These are phyloP conservation scores for Gynochthodes officinalis DNA, from an alignment of 257 asterid genomes.

Conservation along the genomic window DNA sequence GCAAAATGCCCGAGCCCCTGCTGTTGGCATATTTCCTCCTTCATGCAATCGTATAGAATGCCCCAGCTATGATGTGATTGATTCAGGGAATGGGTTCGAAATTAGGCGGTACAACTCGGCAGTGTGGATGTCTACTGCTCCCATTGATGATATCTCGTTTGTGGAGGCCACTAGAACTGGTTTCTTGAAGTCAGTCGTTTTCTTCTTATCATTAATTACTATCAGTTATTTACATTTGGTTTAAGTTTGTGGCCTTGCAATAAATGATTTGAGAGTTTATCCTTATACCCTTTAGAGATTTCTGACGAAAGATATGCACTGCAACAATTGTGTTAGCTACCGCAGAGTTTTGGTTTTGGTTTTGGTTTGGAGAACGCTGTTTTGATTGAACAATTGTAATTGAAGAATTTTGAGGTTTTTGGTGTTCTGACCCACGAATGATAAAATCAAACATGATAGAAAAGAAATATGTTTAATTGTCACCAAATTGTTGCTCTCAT, in stretches of 20 bases:
- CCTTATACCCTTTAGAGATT: background rate
- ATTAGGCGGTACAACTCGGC: slow-evolving; percentile 78
- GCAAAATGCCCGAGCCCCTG: slow-evolving; percentile 5
- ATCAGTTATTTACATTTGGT: background rate
- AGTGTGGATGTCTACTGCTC: slow-evolving; percentile 69
- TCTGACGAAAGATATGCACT: background rate
- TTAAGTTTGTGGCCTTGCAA: too few relatives aligned
- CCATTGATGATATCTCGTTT: slow-evolving; percentile 67
- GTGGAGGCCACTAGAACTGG: slow-evolving; percentile 57
- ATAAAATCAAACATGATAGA: background rate
- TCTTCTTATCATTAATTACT: background rate
- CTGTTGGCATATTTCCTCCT: slow-evolving; percentile 54
- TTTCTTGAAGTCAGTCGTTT: slow-evolving; percentile 48
- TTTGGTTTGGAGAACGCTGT: background rate
- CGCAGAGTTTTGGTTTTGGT: background rate
- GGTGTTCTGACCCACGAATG: too few relatives aligned
- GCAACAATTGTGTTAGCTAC: background rate
- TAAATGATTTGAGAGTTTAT: too few relatives aligned
- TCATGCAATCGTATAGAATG: slow-evolving; percentile 80
- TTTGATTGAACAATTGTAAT: background rate
- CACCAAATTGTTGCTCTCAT: background rate
- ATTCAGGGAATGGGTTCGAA: slow-evolving; percentile 70
- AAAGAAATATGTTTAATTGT: background rate
- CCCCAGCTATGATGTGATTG: slow-evolving; percentile 65
- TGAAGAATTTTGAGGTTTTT: background rate